Conservation (phyloP, 2,329 filamentous ascomycete species). For the Alternaria gaisen region DNA sequence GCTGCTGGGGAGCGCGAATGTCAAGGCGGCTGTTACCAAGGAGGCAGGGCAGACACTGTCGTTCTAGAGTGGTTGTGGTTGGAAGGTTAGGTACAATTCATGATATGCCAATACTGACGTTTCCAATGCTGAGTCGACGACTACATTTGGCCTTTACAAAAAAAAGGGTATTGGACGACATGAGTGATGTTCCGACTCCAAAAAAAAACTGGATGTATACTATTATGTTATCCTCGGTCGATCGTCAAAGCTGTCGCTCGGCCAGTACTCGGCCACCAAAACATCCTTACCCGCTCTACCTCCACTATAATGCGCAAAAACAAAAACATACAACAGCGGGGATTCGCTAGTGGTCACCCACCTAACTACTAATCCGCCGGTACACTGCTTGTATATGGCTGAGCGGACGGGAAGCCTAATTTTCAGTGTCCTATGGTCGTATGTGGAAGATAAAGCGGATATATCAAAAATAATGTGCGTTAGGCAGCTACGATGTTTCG, state of each 20-base stretch:
- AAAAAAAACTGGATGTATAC: no score
- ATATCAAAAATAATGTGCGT: no score
- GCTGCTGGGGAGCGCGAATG: constrained; percentile 59
- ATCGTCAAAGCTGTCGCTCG: neutral
- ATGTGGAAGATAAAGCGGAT: no score
- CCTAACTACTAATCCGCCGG: no score
- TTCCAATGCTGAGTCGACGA: no score
- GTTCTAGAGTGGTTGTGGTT: constrained; percentile 9
- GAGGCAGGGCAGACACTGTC: constrained; percentile 33
- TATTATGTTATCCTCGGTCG: no score
- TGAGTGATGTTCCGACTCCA: no score
- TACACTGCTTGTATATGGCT: no score
- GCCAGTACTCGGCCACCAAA: neutral
- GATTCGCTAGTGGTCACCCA: neutral
- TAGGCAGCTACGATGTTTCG: no score
- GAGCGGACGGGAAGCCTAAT: no score
- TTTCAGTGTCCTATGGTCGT: no score
- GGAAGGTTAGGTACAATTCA: neutral
- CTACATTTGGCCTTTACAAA: neutral
- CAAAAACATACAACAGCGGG: neutral
- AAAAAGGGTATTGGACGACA: no score
- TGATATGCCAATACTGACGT: neutral
- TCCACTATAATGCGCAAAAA: neutral
- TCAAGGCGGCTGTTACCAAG: constrained; percentile 56
- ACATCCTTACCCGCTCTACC: neutral